Base-by-base conservation (phyloP, 2,329 filamentous ascomycete species). In the Cytospora piceae region DNA sequence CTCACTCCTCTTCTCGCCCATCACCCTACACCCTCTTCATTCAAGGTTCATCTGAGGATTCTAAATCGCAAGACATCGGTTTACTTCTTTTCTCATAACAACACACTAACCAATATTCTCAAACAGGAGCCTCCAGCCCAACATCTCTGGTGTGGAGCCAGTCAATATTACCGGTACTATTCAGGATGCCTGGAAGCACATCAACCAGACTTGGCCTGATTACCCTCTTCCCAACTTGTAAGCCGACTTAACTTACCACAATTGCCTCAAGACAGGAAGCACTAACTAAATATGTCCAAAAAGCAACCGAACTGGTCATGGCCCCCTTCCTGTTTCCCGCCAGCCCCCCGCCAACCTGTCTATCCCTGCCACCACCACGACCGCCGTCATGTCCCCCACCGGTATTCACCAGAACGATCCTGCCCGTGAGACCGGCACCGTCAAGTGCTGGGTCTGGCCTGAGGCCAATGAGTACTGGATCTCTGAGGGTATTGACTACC, bases 131-230 rank as follows among this genome's bases (percentile, higher is more conserved):
- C 15, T 60, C 22, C 51, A 39, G 17, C 57, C 63, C 22, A 29
- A 56, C n/a, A 22, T 64, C 34, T 14, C 57, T 14, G 63, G 52
- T 11, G 34, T 37, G 8, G 29, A 29, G 32, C 29, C 37, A 4
- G 32, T 64, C 5, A 64, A 56, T n/a, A 15, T 64, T 17, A 60
- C 49, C 14, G 63, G 63, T 22, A 64, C 56, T 24, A 27, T 64
- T 7, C 34, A 64, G 63, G 63, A 64, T 12, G 63, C 46, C 22
- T 60, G 52, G 63, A 15, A 27, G 2, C 27, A 34, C 20, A 56
- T 62, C 37, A 27, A 37, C 27, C 20, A 4, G 20, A 53, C 22
- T 27, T 60, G 58, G 58, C 58, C 58, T 22, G 49, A 9, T 22
- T 61, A 53, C 15, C 49, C 49, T 14, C 22, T 15, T 29, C 58